Percentiles rank a stretch among this genome's conserved stretches.
phyloP scores from a whole-genome alignment of 2,329 filamentous ascomycete species.

The Phialophora expanda region DNA sequence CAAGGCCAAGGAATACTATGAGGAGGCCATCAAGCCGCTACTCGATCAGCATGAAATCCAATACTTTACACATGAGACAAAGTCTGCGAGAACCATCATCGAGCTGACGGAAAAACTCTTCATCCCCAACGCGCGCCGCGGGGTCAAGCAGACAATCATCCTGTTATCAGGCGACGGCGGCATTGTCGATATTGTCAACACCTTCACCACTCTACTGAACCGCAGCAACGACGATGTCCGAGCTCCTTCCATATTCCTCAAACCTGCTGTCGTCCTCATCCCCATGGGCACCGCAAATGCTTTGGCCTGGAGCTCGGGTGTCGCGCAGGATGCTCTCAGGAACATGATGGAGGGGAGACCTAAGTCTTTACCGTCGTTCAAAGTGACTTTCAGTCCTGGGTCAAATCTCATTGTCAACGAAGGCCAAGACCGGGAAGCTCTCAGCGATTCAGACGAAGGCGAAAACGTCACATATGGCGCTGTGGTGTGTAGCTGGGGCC shows the following conservation, averaged over 20 bases:
- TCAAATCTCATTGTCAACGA: conserved; percentile 55
- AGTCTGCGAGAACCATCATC: conserved; percentile 66
- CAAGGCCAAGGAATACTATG: conserved; percentile 62
- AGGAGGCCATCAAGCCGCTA: conserved; percentile 61
- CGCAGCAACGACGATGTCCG: conserved; percentile 37
- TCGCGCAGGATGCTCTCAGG: conserved; percentile 36
- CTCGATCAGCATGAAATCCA: conserved; percentile 55
- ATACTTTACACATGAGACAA: conserved; percentile 66
- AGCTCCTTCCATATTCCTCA: conserved; percentile 44
- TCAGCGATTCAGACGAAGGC: conserved; percentile 25
- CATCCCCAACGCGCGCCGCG: conserved; percentile 56
- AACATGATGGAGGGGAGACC: conserved; percentile 62
- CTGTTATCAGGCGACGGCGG: conserved; percentile 89
- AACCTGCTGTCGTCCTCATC: conserved; percentile 62
- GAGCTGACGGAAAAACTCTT: conserved; percentile 63
- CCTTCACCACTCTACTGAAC: conserved; percentile 49
- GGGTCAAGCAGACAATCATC: conserved; percentile 66
- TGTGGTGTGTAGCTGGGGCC: conserved; percentile 86
- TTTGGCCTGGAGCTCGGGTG: conserved; percentile 41
- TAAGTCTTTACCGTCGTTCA: conserved; percentile 65
- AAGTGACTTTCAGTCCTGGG: conserved; percentile 62
- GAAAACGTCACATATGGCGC: conserved; percentile 63
- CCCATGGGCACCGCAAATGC: conserved; percentile 60
- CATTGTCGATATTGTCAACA: conserved; percentile 80
- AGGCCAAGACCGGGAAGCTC: conserved; percentile 48